Evolutionary conservation across 2,329 filamentous ascomycete genomes (phyloP), one percentile per base, ranked within the genome.

Genomic region (Talaromyces marneffei): DNA sequence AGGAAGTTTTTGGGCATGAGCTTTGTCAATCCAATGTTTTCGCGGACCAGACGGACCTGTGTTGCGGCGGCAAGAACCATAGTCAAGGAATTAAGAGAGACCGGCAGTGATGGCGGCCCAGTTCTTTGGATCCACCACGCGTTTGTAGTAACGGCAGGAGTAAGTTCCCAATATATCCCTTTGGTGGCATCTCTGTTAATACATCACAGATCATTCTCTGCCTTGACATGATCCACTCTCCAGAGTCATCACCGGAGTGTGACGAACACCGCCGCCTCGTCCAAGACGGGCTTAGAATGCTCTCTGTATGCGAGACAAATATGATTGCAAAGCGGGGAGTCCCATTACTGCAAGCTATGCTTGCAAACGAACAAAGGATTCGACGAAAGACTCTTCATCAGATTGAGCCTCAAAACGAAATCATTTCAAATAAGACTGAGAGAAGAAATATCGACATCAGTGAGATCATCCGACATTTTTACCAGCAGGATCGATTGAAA

Each of bases 31-130:
- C 66, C 66, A 5, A 69, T 72, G 12, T 78, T 75, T 59, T 70
- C 71, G 7, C 75, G 76, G 61, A 77, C 72, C 14, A 69, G 75
- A 20, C 73, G 73, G 69, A 75, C 75, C 1, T 76, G 74, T 59
- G 67, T 72, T 52, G 72, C 68, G 12, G 72, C 72, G 2, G 70
- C 72, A 23, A 73, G 71, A 66, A 77, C 68, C 54, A 78, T 80
- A 40, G 55, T 61, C 31, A 56, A 48, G 16, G 59, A 56, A 16
- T 27, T 27, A 31, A 61, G 31, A 35, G 50, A 56, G 18, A 31
- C 52, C 1, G 31, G 12, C 3, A 31, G 29, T 10, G 52, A 61
- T 57, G 42, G 42, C 9, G 58, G 50, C 2, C 59, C 59, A 37
- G 40, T 50, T 5, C 50, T 61, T 6, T 61, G 59, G 59, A 61